Conservation (phyloP, 2,329 filamentous ascomycete genomes). For the Exophiala calicioides region DNA sequence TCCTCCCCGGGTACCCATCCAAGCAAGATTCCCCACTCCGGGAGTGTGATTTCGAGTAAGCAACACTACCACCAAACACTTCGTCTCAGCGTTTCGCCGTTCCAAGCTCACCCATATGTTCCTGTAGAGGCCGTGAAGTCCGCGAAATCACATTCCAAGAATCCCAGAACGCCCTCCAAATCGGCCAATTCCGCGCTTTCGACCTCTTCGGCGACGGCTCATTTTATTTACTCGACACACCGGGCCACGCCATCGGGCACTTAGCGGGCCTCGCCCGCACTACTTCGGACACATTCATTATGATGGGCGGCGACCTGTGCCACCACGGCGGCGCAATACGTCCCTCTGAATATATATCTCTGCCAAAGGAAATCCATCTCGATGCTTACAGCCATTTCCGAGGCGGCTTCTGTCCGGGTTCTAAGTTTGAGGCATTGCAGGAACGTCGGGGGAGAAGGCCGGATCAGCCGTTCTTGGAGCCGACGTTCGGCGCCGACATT, state of each 20-base stretch:
- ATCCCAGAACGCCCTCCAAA: constrained; percentile 36
- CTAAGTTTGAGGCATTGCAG: constrained; percentile 30
- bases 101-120: constrained; percentile 22
- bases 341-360: constrained; percentile 24
- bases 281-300: constrained; percentile 43
- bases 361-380: constrained; percentile 3
- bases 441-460: constrained; percentile 14
- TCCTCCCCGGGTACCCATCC: constrained; percentile 51
- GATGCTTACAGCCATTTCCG: background rate
- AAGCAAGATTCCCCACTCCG: constrained; percentile 39
- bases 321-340: constrained; percentile 43
- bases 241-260: constrained; percentile 52
- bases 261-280: constrained; percentile 53
- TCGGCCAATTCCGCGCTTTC: constrained; percentile 42
- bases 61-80: background rate
- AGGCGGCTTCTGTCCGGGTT: constrained; percentile 29
- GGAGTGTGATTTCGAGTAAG: constrained; percentile 38
- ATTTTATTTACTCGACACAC: constrained; percentile 46
- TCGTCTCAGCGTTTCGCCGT: no score
- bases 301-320: constrained; percentile 53
- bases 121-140: constrained; percentile 35
- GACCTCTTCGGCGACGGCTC: constrained; percentile 46
- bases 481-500: constrained; percentile 29
- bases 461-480: constrained; percentile 26
- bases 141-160: constrained; percentile 27